Evolutionary conservation across 2,329 filamentous ascomycete genomes (phyloP).

Genomic region (Mariannaea sp.): DNA sequence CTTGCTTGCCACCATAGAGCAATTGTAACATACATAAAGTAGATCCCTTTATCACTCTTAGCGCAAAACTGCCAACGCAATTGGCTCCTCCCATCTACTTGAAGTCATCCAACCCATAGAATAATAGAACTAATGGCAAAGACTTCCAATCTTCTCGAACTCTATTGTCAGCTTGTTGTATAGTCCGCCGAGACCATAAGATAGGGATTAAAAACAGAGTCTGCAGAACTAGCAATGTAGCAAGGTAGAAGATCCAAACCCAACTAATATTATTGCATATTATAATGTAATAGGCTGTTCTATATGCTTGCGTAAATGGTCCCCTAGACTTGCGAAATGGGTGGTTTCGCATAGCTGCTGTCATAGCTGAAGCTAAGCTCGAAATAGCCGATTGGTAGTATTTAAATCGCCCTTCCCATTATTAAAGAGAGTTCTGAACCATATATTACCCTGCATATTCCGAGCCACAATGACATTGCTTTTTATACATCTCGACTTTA

Average conservation of each 20-base stretch:
- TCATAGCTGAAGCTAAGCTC: not conserved
- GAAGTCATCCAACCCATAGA: not conserved
- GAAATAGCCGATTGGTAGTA: not conserved
- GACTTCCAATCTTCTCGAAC: not conserved
- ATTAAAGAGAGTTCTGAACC: not conserved
- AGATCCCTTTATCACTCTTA: too few species aligned
- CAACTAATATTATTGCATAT: not conserved
- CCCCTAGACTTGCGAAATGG: not conserved
- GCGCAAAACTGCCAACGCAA: not conserved
- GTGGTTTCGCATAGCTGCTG: not conserved
- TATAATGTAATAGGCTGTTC: not conserved
- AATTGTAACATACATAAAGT: too few species aligned
- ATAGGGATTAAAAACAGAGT: not conserved
- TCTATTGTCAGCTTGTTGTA: not conserved
- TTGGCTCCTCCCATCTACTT: not conserved
- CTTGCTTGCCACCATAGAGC: too few species aligned
- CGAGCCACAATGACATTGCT: too few species aligned
- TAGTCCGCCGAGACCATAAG: not conserved
- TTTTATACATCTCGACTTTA: too few species aligned
- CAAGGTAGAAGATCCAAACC: not conserved
- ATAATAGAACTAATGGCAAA: not conserved
- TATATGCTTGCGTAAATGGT: not conserved
- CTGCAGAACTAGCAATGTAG: not conserved
- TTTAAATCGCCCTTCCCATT: not conserved
- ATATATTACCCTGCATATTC: too few species aligned